Evolutionary conservation across 331 rosid genomes (phyloP).

Genomic region (Stylosanthes scabra): DNA sequence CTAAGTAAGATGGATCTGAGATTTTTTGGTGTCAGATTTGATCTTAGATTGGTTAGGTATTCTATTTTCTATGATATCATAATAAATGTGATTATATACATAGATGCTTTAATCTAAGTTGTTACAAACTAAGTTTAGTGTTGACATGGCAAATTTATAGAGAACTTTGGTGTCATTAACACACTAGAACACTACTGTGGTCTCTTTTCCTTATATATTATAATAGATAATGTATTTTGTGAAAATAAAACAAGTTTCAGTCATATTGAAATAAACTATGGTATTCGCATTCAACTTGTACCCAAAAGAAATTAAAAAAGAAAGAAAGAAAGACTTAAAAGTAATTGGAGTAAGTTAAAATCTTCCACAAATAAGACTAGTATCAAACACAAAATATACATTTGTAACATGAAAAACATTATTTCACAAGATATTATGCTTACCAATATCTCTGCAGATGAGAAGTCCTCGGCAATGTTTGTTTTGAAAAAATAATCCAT

Average conservation of each 20-base stretch:
- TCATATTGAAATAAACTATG: conserved; percentile 2
- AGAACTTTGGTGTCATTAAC: no score
- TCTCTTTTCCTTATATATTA: no score
- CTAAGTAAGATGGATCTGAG: no score
- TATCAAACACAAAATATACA: background rate
- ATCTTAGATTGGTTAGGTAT: no score
- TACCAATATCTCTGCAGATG: conserved; percentile 80
- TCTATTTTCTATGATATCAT: no score
- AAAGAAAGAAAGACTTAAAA: background rate
- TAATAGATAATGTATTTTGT: background rate
- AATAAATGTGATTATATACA: no score
- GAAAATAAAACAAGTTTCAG: conserved; percentile 4
- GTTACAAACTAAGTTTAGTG: no score
- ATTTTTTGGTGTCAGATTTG: no score
- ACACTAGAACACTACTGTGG: no score
- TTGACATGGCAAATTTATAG: no score
- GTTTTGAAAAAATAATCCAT: conserved; percentile 74
- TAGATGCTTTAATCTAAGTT: no score
- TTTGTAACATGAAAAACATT: conserved; percentile 10
- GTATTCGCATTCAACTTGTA: background rate
- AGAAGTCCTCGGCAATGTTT: conserved; percentile 73
- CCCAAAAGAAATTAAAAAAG: background rate
- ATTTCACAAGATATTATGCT: conserved; percentile 33
- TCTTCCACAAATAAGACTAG: conserved; percentile 17
- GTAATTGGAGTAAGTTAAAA: conserved; percentile 15